Evolutionary conservation across 192 early-diverging fungal genomes (phyloP).

Genomic region (Umbelopsis sp.): DNA sequence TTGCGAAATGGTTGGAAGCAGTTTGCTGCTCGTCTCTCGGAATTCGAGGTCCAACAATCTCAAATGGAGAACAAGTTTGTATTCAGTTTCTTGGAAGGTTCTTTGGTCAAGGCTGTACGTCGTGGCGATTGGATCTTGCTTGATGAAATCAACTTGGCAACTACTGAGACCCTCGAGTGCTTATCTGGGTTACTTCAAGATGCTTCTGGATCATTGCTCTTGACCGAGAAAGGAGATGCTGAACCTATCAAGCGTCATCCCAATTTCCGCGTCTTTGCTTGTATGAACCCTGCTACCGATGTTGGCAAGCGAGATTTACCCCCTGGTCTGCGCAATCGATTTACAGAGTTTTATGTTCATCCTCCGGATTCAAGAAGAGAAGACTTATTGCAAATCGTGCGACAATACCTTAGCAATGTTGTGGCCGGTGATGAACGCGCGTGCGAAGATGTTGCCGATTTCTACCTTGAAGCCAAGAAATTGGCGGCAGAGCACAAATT

Average conservation of each 20-base stretch:
- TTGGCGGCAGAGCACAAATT: constrained; percentile 71
- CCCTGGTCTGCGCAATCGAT: constrained; percentile 86
- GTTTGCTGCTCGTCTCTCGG: constrained; percentile 63
- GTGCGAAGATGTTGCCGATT: constrained; percentile 72
- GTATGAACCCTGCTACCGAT: constrained; percentile 99
- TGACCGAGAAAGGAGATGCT: constrained; percentile 93
- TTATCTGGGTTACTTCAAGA: constrained; percentile 88
- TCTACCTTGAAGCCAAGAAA: constrained; percentile 78
- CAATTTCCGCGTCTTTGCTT: constrained; percentile 94
- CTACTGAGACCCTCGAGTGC: constrained; percentile 93
- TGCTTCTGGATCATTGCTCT: constrained; percentile 75
- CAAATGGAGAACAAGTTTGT: constrained; percentile 74
- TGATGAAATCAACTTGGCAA: constrained; percentile 97
- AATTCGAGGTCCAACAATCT: constrained; percentile 78
- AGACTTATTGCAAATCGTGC: constrained; percentile 84
- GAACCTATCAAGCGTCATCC: constrained; percentile 84
- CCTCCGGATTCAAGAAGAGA: constrained; percentile 80
- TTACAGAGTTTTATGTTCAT: constrained; percentile 96
- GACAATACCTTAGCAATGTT: constrained; percentile 71
- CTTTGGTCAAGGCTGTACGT: constrained; percentile 85
- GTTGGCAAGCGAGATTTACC: constrained; percentile 97
- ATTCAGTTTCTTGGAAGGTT: constrained; percentile 95
- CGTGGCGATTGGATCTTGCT: constrained; percentile 96
- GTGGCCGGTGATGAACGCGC: constrained; percentile 60
- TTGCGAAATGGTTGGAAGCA: constrained; percentile 73